phyloP scores from a whole-genome alignment of 768 basidiomycete species.

The Cyclocybe aegerita region DNA sequence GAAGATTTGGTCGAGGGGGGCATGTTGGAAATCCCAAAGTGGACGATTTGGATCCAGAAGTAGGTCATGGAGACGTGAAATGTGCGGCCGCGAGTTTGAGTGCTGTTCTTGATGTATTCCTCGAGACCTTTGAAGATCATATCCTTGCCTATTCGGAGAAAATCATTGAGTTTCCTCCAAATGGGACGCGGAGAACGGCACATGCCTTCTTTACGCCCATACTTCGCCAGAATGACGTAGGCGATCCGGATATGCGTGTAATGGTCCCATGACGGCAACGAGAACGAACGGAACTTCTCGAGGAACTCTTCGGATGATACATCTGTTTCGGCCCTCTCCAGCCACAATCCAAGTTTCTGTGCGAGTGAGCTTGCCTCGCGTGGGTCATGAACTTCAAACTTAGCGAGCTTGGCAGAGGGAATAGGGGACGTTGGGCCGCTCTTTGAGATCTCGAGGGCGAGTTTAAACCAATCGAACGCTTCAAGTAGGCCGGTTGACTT shows the following conservation, averaged over 20 bases:
- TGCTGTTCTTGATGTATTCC: constrained; percentile 34
- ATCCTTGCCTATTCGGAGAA: constrained; percentile 33
- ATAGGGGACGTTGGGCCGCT: constrained; percentile 3
- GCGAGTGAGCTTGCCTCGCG: constrained; percentile 23
- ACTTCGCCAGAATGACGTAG: constrained; percentile 37
- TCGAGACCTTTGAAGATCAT: constrained; percentile 43
- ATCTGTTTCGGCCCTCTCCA: constrained; percentile 25
- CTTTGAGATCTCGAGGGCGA: constrained; percentile 26
- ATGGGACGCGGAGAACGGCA: background rate
- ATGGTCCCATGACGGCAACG: constrained; percentile 46
- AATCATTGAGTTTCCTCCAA: background rate
- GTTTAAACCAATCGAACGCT: constrained; percentile 40
- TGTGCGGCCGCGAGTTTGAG: constrained; percentile 33
- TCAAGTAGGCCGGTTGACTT: constrained; percentile 27
- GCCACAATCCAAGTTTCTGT: constrained; percentile 36
- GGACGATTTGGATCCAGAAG: constrained; percentile 51
- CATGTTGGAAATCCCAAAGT: constrained; percentile 42
- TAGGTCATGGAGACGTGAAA: constrained; percentile 51
- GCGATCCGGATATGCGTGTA: constrained; percentile 46
- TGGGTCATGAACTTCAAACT: constrained; percentile 8
- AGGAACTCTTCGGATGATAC: constrained; percentile 33
- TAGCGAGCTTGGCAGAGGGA: background rate
- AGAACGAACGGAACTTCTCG: constrained; percentile 28
- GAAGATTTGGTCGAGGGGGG: constrained; percentile 14
- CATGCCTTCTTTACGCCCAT: constrained; percentile 42